A percentile compares a stretch with the other conserved stretches of the same genome.
phyloP scores from a whole-genome alignment of 164 flowering plant genomes.

The Nelumbo lutea region DNA sequence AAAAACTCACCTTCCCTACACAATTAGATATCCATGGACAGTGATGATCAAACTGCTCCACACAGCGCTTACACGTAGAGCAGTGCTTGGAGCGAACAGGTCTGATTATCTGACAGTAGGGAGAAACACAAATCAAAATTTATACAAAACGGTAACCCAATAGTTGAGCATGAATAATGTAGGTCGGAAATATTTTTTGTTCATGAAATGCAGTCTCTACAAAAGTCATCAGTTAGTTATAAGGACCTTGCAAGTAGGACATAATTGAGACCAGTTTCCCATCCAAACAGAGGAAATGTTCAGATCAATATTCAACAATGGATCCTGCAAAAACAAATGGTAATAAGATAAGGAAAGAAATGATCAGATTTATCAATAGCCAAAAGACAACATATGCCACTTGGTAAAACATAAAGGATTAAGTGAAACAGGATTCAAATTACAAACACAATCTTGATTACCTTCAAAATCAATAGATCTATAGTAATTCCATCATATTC shows the following conservation, averaged over 20 bases:
- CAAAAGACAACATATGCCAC: neutral
- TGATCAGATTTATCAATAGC: neutral
- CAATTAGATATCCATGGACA: constrained; percentile 99
- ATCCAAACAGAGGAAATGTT: constrained; percentile 57
- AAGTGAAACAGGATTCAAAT: neutral
- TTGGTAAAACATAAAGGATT: neutral
- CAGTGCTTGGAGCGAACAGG: constrained; percentile 98
- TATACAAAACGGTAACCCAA: neutral
- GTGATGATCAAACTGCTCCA: constrained; percentile 98
- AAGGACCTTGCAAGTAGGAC: constrained; percentile 95
- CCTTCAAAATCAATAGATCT: too few relatives aligned
- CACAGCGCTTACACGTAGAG: constrained; percentile 74
- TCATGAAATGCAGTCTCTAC: neutral
- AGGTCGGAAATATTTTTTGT: neutral
- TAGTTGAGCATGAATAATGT: neutral
- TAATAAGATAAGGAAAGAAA: neutral
- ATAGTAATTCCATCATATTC: too few relatives aligned
- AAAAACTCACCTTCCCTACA: constrained; percentile 79
- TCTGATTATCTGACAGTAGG: constrained; percentile 65
- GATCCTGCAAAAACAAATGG: constrained; percentile 51
- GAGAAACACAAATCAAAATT: neutral
- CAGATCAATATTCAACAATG: constrained; percentile 60
- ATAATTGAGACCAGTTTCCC: constrained; percentile 96
- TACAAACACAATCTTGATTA: neutral
- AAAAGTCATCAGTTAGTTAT: neutral